Evolutionary conservation across 2,329 filamentous ascomycete species (phyloP), one percentile per base, ranked within the genome.

Genomic region (Monilinia laxa): DNA sequence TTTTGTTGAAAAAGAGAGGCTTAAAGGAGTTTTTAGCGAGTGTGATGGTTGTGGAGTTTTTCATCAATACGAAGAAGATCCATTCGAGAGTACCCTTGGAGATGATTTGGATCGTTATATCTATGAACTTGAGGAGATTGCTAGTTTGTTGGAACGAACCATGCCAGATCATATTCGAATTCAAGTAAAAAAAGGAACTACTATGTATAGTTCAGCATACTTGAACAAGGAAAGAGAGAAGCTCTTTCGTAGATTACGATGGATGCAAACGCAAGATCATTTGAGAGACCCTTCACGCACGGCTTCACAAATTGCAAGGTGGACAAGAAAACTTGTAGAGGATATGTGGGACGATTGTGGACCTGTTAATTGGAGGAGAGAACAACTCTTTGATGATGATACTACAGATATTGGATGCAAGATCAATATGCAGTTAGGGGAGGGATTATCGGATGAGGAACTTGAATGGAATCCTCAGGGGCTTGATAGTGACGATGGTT

Each of bases 21-120:
- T 1, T 11, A 6, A 23, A 38, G 64, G 64, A 47, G 58, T 66
- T 5, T 66, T 66, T 31, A 51, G 53, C 12, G 49, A 52, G 47
- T 66, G 57, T 52, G 11, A 10, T 38, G 52, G 65, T 18, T 63
- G 65, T 49, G 35, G 59, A 10, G 28, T 54, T 4, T 64, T 51
- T 51, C 59, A 63, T 62, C 51, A 57, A 23, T 66, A 62, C 11
- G 65, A 55, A 35, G 64, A 66, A 40, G 51, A 64, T 31, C 38
- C 42, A 58, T 35, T 38, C 28, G 58, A 66, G 1, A 51, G 11
- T 23, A 40, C 18, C 20, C 58, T 66, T 20, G 40, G 35, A 40
- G 18, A 16, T 5, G 65, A 62, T 38, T 31, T 64, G 9, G 65
- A 63, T 63, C 65, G 58, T 18, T 66, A 66, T n/a, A 56, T 66